Percentiles rank a stretch among this genome's conserved stretches.
phyloP scores from a whole-genome alignment of 768 basidiomycete species.

The Pleurotus giganteus region DNA sequence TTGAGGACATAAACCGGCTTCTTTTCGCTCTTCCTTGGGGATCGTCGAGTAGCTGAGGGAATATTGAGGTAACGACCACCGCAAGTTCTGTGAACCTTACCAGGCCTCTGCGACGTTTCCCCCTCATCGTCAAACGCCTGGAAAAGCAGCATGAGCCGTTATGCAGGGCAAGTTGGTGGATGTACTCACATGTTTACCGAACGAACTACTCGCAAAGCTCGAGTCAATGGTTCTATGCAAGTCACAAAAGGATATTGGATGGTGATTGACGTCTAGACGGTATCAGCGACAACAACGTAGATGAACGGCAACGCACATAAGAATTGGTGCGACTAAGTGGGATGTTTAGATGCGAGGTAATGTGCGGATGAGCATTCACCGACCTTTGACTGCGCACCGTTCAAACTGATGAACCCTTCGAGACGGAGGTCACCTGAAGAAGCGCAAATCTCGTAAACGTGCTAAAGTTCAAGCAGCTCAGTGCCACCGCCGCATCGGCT shows the following conservation, averaged over 20 bases:
- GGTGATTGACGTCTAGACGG: slow-evolving; percentile 71
- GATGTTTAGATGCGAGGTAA: slow-evolving; percentile 16
- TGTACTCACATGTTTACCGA: slow-evolving; percentile 64
- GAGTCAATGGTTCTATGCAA: slow-evolving; percentile 68
- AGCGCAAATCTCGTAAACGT: slow-evolving; percentile 62
- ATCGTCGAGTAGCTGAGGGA: slow-evolving; percentile 56
- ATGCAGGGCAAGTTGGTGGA: background rate
- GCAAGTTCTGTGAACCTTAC: slow-evolving; percentile 27
- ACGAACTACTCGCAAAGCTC: slow-evolving; percentile 65
- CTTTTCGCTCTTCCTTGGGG: slow-evolving; percentile 77
- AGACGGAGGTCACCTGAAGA: slow-evolving; percentile 50
- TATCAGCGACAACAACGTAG: background rate
- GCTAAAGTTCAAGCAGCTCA: slow-evolving; percentile 36
- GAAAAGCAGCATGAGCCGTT: slow-evolving; percentile 2
- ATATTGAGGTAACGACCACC: slow-evolving; percentile 14
- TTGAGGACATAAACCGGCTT: slow-evolving; percentile 84
- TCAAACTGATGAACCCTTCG: slow-evolving; percentile 83
- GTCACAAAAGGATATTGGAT: slow-evolving; percentile 63
- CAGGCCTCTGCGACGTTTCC: slow-evolving; percentile 42
- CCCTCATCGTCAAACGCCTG: slow-evolving; percentile 73
- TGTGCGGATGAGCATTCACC: slow-evolving; percentile 18
- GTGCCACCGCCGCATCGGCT: background rate
- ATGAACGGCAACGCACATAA: slow-evolving; percentile 56
- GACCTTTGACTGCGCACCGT: slow-evolving; percentile 74
- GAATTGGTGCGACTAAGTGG: slow-evolving; percentile 73